Evolutionary conservation across 2,329 filamentous ascomycete genomes (phyloP), one percentile per base, ranked within the genome.

Genomic region (Clonostachys rosea): DNA sequence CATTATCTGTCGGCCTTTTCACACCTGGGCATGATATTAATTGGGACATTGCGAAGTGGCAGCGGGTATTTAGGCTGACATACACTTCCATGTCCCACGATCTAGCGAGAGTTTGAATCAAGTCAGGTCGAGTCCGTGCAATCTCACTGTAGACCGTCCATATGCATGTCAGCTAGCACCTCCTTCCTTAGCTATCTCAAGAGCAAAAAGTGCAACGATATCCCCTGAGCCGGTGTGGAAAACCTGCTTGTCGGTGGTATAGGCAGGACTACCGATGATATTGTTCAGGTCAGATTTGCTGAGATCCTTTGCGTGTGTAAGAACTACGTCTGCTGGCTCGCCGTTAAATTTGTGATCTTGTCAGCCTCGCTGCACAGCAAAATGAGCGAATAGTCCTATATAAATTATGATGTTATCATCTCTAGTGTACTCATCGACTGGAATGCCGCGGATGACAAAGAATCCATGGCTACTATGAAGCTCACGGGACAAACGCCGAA

Each of bases 301-400:
- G 6, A 87, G 66, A 52, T 87, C 82, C 58, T 81, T 86, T 63
- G 87, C 80, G 51, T 87, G 83, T 4, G 73, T 67, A 2, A 82
- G 59, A 6, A 81, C 73, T 0, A 79, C 74, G 41, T 79, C 76
- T 2, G 73, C 73, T 0, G 67, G 65, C n/a, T 64, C 53, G 14
- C 73, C 75, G 3, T 72, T 54, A 47, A 63, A 67, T 17, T 66
- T 66, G 44, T 65, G 65, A 55, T 81, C 77, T 49, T 82, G 78
- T 0, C 74, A 67, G 0, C 75, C 79, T 6, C 81, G 71, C 30
- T 71, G 59, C 0, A 73, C 59, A 0, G 76, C 82, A 5, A 86
- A 66, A 50, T 86, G 80, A 0, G 78, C 68, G 0, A 80, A 75
- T 2, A 86, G 60, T 1, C 83, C 83, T 3, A 77, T 70, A 53